Base-by-base conservation (phyloP, 345 rosid genomes). In the Fremontodendron californicum region DNA sequence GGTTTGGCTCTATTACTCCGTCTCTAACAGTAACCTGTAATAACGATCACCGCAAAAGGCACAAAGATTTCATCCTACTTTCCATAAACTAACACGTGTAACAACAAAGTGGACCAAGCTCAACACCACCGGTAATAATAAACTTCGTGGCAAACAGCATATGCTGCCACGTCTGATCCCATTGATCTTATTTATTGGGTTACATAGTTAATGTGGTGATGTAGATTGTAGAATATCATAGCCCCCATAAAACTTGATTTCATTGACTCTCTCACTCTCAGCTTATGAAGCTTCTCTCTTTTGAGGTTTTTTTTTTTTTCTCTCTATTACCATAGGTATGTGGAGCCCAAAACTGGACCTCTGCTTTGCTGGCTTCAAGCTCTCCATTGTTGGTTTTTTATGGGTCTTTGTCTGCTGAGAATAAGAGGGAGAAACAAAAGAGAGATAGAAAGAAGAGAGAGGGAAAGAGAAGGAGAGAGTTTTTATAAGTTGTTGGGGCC, bases 301-400 rank as follows among this genome's bases (percentile, higher is more conserved):
- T 23, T 13, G 40, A 31, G 19, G 16, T 33, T 43, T 71, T 68
- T 63, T 19, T 15, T 60, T 16, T 13, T 19, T 58, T 58, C 63
- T 74, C 61, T 78, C 80, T 71, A 0, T 46, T n/a, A 40, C 75
- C 75, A 60, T 23, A 48, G 83, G 60, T 64, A 16, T 45, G 96
- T 92, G 94, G 96, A 87, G 90, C 96, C 98, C 94, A 84, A 71
- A 76, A 68, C 84, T 80, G 91, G 93, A 82, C 93, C 93, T 85
- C 42, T 78, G 93, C 95, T 83, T 87, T 83, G 95, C 94, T 88
- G 97, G 91, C 94, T 79, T 78, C 87, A 76, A 88, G 86, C 91
- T 87, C 87, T 79, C 87, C 85, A 81, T 87, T 79, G 89, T 85
- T 88, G 90, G 86, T 86, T 79, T 86, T 87, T 85, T 87, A 88